Evolutionary conservation across 345 rosid species (phyloP), one percentile per base, ranked within the genome.

Genomic region (Durio zibethinus): DNA sequence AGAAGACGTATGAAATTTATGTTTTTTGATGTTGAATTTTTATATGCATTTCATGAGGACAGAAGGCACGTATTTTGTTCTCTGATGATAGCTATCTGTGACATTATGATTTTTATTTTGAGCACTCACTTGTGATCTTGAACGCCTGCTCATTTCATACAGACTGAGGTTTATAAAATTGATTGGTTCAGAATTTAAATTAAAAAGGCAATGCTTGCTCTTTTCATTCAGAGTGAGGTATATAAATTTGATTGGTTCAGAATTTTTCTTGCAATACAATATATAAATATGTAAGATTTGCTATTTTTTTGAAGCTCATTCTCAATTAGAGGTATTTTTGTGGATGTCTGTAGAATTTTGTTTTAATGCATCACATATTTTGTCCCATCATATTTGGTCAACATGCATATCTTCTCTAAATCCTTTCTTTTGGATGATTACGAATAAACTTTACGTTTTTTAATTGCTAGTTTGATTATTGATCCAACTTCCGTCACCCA

Each of bases 1-100:
- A 90, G 98, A 89, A 89, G 96, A 93, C 96, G 98, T 93, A 79
- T 84, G 83, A 9, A 12, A 76, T 65, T 67, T 25, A 6, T 61
- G 59, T 65, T 20, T 61, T 64, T 62, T 61, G 50, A 42, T 75
- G 23, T 62, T 47, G 33, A 21, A 35, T 21, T 50, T 63, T 75
- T 57, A 76, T 76, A 18, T 40, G 54, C 54, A 0, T 7, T n/a
- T 59, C 3, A 27, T 33, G 31, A 40, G 8, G 29, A 57, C 9
- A 23, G 47, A 21, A 36, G 65, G 31, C 48, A 36, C 31, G 23
- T 72, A 29, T 33, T 35, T 18, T 54, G 35, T 38, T 54, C 63
- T 72, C 62, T n/a, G 45, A 20, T 53, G 62, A 72, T 72, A n/a
- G 12, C 10, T 29, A 71, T 48, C 16, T 27, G 9, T 0, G 18